Evolutionary conservation across 345 rosid genomes (phyloP).

Genomic region (Geranium brycei): DNA sequence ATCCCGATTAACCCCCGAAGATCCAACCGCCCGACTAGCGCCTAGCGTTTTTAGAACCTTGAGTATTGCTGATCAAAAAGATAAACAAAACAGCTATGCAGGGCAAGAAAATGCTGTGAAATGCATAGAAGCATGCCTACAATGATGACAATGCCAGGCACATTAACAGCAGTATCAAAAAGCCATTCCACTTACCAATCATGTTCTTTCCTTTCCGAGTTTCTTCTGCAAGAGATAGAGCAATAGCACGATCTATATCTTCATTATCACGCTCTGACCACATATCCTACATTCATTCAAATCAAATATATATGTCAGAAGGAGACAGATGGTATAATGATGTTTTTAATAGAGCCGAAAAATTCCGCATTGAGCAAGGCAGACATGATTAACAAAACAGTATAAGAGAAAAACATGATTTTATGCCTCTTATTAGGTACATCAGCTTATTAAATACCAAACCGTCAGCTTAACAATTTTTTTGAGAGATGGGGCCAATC

Average conservation of each 20-base stretch:
- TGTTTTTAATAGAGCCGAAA: not conserved
- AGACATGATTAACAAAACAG: no score
- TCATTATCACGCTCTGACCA: slow-evolving; percentile 50
- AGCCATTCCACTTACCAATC: slow-evolving; percentile 34
- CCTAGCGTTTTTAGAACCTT: no score
- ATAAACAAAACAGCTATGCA: not conserved
- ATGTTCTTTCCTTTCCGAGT: slow-evolving; percentile 27
- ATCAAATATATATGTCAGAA: slow-evolving; percentile 6
- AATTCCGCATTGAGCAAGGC: not conserved
- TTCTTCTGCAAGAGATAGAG: slow-evolving; percentile 65
- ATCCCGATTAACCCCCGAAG: no score
- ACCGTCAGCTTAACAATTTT: no score
- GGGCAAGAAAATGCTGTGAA: not conserved
- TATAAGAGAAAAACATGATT: no score
- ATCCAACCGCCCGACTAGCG: no score
- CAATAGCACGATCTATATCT: slow-evolving; percentile 75
- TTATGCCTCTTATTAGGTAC: no score
- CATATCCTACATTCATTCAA: slow-evolving; percentile 32
- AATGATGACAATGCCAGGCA: no score
- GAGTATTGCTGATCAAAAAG: not conserved
- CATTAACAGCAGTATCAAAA: slow-evolving; percentile 5
- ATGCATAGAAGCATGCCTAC: not conserved
- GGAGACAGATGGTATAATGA: slow-evolving; percentile 6
- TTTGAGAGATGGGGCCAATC: not conserved
- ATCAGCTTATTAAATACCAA: no score